These are phyloP conservation scores for Calonectria montana DNA, from an alignment of 2,329 filamentous ascomycete species.

Conservation along the genomic window DNA sequence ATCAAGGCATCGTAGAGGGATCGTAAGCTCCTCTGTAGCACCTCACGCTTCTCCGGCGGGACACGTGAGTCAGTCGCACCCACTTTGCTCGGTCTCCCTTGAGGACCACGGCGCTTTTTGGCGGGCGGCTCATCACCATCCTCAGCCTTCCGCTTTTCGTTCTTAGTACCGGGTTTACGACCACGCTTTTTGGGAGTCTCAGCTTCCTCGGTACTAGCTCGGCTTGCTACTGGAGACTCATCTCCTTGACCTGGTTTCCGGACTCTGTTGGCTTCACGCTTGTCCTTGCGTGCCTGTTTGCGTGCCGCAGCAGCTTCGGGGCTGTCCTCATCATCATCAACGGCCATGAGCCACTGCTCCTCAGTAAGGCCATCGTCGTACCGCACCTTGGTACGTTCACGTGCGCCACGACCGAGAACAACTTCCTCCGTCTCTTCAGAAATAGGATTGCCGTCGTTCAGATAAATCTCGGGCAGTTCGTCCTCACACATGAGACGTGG, in stretches of 20 bases:
- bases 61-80: conserved; percentile 61
- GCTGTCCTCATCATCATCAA: conserved; percentile 94
- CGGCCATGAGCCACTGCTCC: conserved; percentile 98
- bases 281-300: conserved; percentile 87
- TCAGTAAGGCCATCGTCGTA: conserved; percentile 98
- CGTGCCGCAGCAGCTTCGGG: conserved; percentile 93
- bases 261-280: conserved; percentile 80
- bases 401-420: conserved; percentile 85
- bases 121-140: conserved; percentile 80
- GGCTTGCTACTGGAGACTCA: conserved; percentile 82
- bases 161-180: conserved; percentile 79
- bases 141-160: conserved; percentile 89
- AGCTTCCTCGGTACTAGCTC: conserved; percentile 84
- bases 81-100: conserved; percentile 74
- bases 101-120: conserved; percentile 81
- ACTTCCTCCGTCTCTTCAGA: conserved; percentile 83
- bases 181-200: conserved; percentile 85
- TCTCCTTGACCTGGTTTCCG: conserved; percentile 65
- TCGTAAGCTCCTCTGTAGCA: conserved; percentile 84
- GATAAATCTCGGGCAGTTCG: conserved; percentile 94
- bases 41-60: conserved; percentile 74
- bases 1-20: conserved; percentile 84
- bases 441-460: conserved; percentile 85
- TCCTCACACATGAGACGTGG: conserved; percentile 87
- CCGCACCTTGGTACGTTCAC: conserved; percentile 92